Conservation (phyloP, 2,329 filamentous ascomycete species). For the Aspergillus sojae region DNA sequence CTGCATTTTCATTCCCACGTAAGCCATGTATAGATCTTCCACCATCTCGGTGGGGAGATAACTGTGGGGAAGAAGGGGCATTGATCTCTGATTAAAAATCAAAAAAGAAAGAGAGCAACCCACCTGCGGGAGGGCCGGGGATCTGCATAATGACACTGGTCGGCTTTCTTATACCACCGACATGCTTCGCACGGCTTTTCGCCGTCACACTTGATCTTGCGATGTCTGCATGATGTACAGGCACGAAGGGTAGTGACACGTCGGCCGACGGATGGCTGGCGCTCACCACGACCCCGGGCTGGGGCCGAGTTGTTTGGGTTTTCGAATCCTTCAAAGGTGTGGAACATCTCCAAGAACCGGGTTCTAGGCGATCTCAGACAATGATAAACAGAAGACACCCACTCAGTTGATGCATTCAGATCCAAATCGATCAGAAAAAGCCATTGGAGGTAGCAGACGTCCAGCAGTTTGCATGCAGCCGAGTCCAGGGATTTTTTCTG, state of each 20-base stretch:
- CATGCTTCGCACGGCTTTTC: conserved; percentile 81
- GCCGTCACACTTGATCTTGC: conserved; percentile 84
- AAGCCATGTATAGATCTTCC: conserved; percentile 18
- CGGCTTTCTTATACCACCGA: conserved; percentile 77
- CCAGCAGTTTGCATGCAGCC: conserved; percentile 10
- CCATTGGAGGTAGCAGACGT: conserved; percentile 10
- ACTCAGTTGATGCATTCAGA: conserved; percentile 19
- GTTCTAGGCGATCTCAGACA: background rate
- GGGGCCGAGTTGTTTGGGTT: conserved; percentile 34
- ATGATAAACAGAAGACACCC: conserved; percentile 8
- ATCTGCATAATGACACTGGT: conserved; percentile 79
- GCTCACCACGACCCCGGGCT: conserved; percentile 34
- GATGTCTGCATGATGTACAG: conserved; percentile 75
- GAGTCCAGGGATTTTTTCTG: conserved; percentile 8
- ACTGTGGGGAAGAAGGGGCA: background rate
- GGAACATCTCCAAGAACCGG: conserved; percentile 38
- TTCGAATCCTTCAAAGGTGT: conserved; percentile 46
- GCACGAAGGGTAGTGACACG: conserved; percentile 52
- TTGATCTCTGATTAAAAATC: background rate
- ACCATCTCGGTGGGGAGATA: background rate
- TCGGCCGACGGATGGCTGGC: conserved; percentile 37
- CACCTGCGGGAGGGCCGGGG: conserved; percentile 79
- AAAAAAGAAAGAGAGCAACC: conserved; percentile 30
- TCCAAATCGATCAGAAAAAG: conserved; percentile 11
- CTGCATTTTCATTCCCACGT: conserved; percentile 21